A percentile compares a stretch with the other conserved stretches of the same genome.
Evolutionary conservation across 345 rosid species (phyloP).

Genomic region (Anacardium occidentale): DNA sequence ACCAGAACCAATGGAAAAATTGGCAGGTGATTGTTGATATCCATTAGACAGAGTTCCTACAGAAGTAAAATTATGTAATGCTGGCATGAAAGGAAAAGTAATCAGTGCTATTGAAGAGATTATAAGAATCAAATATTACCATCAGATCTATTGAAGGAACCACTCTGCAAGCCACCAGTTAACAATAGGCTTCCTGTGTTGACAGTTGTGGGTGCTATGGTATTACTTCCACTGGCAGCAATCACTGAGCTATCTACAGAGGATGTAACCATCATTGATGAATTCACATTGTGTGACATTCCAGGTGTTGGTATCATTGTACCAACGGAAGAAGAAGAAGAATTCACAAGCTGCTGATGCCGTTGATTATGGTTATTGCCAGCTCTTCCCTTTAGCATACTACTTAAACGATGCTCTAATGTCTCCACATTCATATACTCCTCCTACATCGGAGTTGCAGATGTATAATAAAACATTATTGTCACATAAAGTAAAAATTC

Average conservation of each 20-base stretch:
- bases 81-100: constrained; percentile 14
- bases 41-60: constrained; percentile 69
- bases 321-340: constrained; percentile 59
- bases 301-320: constrained; percentile 98
- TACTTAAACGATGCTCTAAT: constrained; percentile 61
- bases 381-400: constrained; percentile 41
- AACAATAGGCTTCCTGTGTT: constrained; percentile 51
- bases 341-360: constrained; percentile 47
- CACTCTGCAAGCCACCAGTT: constrained; percentile 51
- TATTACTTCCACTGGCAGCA: constrained; percentile 47
- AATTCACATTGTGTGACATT: constrained; percentile 56
- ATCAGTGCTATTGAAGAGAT: constrained; percentile 13
- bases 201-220: constrained; percentile 43
- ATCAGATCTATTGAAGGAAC: constrained; percentile 48
- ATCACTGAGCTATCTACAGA: constrained; percentile 58
- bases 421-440: constrained; percentile 73
- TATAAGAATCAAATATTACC: constrained; percentile 35
- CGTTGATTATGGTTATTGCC: constrained; percentile 46
- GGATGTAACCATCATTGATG: constrained; percentile 50
- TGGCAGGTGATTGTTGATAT: constrained; percentile 62
- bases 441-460: constrained; percentile 46
- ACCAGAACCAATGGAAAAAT: constrained; percentile 64
- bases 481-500: neutral
- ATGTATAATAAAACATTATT: constrained; percentile 16
- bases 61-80: constrained; percentile 19